Conservation (phyloP, 768 basidiomycete species). For the Tephrocybe sp. region DNA sequence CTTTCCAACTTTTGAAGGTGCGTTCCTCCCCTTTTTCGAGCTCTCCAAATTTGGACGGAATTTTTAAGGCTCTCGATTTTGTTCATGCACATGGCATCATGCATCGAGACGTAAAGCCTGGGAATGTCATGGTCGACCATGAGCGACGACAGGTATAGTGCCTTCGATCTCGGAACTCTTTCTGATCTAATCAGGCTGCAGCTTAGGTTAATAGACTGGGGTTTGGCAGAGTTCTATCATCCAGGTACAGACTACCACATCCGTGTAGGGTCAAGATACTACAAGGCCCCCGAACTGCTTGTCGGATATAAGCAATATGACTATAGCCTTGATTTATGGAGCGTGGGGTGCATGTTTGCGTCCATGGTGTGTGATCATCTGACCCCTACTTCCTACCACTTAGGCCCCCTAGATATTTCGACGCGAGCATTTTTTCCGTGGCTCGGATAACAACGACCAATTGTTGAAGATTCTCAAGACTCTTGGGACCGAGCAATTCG, state of each 20-base stretch:
- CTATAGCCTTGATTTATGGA: slow-evolving; percentile 73
- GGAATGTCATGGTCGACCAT: slow-evolving; percentile 76
- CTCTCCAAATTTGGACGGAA: background rate
- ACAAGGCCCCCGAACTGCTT: slow-evolving; percentile 70
- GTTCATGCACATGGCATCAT: slow-evolving; percentile 72
- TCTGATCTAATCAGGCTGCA: slow-evolving; percentile 18
- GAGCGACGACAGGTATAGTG: slow-evolving; percentile 50
- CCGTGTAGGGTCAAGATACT: slow-evolving; percentile 68
- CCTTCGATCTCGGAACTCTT: background rate
- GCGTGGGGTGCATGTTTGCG: slow-evolving; percentile 72
- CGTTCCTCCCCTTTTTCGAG: background rate
- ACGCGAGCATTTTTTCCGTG: slow-evolving; percentile 75
- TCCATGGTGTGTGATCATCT: slow-evolving; percentile 52
- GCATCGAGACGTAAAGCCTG: slow-evolving; percentile 48
- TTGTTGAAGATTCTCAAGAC: slow-evolving; percentile 67
- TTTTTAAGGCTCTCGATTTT: slow-evolving; percentile 54
- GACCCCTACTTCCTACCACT: background rate
- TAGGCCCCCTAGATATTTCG: slow-evolving; percentile 52
- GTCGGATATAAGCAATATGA: slow-evolving; percentile 73
- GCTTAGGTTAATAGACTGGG: slow-evolving; percentile 71
- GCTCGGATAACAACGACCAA: slow-evolving; percentile 72
- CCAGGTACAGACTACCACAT: slow-evolving; percentile 69
- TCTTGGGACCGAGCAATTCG: slow-evolving; percentile 65
- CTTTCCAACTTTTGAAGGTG: slow-evolving; percentile 60
- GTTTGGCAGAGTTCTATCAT: slow-evolving; percentile 75